These are phyloP conservation scores for Lippia alba DNA, from an alignment of 305 asterid species.

Conservation along the genomic window DNA sequence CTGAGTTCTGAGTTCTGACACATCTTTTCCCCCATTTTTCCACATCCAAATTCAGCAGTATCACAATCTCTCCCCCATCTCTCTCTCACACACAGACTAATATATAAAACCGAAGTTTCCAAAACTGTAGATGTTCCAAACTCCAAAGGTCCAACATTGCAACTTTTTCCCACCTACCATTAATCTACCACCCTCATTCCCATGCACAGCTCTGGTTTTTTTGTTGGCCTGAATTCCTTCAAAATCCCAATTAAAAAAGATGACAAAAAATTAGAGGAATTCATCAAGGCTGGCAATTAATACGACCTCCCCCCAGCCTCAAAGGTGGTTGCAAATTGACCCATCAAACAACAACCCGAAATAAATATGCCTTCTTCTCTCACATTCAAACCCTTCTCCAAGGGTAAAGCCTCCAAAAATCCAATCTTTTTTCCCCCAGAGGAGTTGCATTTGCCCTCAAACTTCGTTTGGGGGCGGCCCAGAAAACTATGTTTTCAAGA, in stretches of 20 bases:
- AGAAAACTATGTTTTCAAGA: conserved; percentile 43
- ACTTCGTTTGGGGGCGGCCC: conserved; percentile 34
- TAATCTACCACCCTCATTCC: conserved; percentile 37
- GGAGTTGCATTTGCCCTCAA: conserved; percentile 17
- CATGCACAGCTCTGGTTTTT: conserved; percentile 26
- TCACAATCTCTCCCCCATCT: background rate
- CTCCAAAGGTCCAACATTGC: conserved; percentile 13
- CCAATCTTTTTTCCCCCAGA: conserved; percentile 17
- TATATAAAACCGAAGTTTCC: conserved; percentile 25
- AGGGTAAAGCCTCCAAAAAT: conserved; percentile 33
- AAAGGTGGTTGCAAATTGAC: conserved; percentile 48
- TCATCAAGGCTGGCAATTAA: conserved; percentile 36
- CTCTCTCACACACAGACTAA: no score
- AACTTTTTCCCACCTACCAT: conserved; percentile 40
- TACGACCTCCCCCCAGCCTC: conserved; percentile 52
- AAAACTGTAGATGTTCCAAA: conserved; percentile 22
- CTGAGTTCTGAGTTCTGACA: no score
- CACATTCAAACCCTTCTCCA: conserved; percentile 36
- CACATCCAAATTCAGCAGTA: no score
- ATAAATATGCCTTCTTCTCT: conserved; percentile 28
- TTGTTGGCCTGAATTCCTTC: conserved; percentile 24
- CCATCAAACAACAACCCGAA: conserved; percentile 32
- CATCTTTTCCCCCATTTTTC: no score
- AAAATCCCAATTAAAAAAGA: background rate
- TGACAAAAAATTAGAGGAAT: background rate